Conservation (phyloP, 352 stramenopile genomes). For the Thalassiosira tumida region DNA sequence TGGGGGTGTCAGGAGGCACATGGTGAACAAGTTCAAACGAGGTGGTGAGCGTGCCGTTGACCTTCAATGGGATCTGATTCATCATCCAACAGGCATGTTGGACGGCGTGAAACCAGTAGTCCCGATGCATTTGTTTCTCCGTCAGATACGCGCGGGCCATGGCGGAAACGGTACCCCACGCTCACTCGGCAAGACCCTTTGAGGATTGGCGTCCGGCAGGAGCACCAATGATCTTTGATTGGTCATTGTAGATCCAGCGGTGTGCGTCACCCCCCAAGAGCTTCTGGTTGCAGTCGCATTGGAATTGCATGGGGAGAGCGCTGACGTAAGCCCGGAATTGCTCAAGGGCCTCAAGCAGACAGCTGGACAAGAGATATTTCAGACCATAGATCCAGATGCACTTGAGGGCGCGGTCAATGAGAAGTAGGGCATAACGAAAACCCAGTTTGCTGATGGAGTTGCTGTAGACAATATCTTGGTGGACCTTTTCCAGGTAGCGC, state of each 20-base stretch:
- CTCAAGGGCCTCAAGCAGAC: slow-evolving; percentile 27
- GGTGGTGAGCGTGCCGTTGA: background rate
- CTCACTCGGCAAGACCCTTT: slow-evolving; percentile 52
- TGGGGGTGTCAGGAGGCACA: background rate
- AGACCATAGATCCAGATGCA: slow-evolving; percentile 62
- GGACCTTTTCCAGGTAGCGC: slow-evolving; percentile 38
- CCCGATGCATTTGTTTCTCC: slow-evolving; percentile 56
- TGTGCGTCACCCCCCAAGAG: slow-evolving; percentile 16
- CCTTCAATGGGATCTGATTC: slow-evolving; percentile 44
- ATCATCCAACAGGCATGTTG: slow-evolving; percentile 29
- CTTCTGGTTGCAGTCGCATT: slow-evolving; percentile 56
- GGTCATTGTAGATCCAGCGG: background rate
- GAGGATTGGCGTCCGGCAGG: slow-evolving; percentile 55
- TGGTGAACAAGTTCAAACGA: slow-evolving; percentile 47
- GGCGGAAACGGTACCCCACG: slow-evolving; percentile 51
- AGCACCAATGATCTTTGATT: slow-evolving; percentile 33
- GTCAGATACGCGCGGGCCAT: slow-evolving; percentile 54
- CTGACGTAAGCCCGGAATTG: slow-evolving; percentile 43
- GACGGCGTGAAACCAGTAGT: slow-evolving; percentile 54
- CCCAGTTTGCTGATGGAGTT: slow-evolving; percentile 25
- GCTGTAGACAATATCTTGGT: slow-evolving; percentile 61
- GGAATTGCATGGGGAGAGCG: slow-evolving; percentile 36
- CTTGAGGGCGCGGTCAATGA: slow-evolving; percentile 48
- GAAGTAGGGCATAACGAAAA: slow-evolving; percentile 31
- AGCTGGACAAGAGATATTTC: background rate